Conservation (phyloP, 108 stramenopile species). For the Cyclotella sp. region DNA sequence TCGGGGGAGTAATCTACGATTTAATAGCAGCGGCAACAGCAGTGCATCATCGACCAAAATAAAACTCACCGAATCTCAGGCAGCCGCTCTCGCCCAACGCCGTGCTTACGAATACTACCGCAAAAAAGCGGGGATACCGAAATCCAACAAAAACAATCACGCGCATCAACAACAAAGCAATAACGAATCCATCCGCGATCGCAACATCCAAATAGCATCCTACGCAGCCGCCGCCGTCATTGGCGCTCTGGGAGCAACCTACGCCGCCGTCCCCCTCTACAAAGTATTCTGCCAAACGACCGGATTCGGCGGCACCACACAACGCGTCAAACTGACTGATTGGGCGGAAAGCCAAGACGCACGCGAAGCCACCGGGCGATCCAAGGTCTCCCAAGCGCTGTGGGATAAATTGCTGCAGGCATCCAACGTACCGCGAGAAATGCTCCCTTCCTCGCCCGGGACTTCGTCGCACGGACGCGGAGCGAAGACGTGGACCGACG, state of each 20-base stretch:
- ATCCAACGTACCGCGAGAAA: conserved; percentile 56
- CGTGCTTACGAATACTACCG: conserved; percentile 80
- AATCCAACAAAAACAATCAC: conserved; percentile 8
- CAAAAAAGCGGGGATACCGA: conserved; percentile 26
- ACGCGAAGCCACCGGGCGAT: conserved; percentile 38
- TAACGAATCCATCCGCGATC: conserved; percentile 56
- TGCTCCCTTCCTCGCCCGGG: conserved; percentile 31
- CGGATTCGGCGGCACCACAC: conserved; percentile 98
- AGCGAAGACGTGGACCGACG: conserved; percentile 89
- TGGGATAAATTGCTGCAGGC: conserved; percentile 49
- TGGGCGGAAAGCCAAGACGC: conserved; percentile 51
- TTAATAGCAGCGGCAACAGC: conserved; percentile 6
- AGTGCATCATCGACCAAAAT: background rate
- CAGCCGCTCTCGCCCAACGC: conserved; percentile 54
- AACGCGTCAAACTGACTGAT: conserved; percentile 73
- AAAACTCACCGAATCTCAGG: conserved; percentile 32
- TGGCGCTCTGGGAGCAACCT: conserved; percentile 87
- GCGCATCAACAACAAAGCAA: conserved; percentile 23
- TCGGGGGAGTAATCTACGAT: background rate
- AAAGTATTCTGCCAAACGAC: conserved; percentile 99
- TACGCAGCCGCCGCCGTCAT: conserved; percentile 81
- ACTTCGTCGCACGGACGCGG: conserved; percentile 42
- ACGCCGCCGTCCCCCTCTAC: conserved; percentile 98
- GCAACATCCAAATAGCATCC: conserved; percentile 76
- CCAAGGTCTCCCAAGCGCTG: conserved; percentile 38